Percentiles rank a stretch among this genome's conserved stretches.
Evolutionary conservation across 2,329 filamentous ascomycete genomes (phyloP).

Genomic region (Claviceps sp.): DNA sequence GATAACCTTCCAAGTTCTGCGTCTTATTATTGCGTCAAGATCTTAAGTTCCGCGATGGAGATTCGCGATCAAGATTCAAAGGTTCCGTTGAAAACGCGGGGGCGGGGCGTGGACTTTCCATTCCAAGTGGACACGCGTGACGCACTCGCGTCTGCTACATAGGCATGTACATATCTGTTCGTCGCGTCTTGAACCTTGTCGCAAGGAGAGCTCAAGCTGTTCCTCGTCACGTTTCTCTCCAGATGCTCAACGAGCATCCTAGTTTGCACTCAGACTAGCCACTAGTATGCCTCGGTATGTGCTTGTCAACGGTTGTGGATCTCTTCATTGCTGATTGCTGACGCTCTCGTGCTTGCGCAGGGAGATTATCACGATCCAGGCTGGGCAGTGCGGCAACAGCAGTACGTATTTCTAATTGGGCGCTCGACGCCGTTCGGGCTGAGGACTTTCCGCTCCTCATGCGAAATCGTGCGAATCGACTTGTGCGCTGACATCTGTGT

Average conservation of each 20-base stretch:
- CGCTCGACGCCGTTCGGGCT: too few species aligned
- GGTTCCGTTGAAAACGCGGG: neutral
- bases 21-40: too few species aligned
- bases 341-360: constrained; percentile 29
- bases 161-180: too few species aligned
- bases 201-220: neutral
- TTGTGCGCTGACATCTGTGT: too few species aligned
- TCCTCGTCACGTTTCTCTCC: neutral
- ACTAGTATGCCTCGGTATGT: constrained; percentile 16
- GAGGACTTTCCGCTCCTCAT: too few species aligned
- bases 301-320: too few species aligned
- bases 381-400: constrained; percentile 98
- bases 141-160: neutral
- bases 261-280: neutral
- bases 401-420: constrained; percentile 45
- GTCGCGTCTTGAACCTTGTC: constrained; percentile 4
- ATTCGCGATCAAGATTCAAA: too few species aligned
- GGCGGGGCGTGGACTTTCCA: neutral
- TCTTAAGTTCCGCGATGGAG: too few species aligned
- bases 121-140: too few species aligned
- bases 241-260: neutral
- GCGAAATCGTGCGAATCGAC: too few species aligned
- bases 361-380: constrained; percentile 98
- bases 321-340: constrained; percentile 4
- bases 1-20: too few species aligned